Percentiles rank a stretch among this genome's conserved stretches.
Evolutionary conservation across 164 flowering plant genomes (phyloP).

Genomic region (Vitis riparia): DNA sequence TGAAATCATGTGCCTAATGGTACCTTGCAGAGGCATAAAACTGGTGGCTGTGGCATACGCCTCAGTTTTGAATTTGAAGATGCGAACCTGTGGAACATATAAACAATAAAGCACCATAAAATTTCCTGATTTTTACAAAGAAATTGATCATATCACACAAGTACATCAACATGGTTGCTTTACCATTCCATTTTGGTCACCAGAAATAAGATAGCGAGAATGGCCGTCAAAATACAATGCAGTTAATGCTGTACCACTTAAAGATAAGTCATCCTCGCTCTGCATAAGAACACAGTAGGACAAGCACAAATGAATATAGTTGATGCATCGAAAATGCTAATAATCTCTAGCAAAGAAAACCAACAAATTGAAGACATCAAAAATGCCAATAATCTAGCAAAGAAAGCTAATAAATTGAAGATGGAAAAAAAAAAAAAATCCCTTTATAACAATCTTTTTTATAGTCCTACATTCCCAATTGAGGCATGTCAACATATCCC

Average conservation of each 20-base stretch:
- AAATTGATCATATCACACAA: slow-evolving; percentile 3
- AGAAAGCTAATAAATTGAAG: neutral
- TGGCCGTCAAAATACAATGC: slow-evolving; percentile 59
- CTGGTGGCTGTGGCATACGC: slow-evolving; percentile 44
- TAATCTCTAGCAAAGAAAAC: neutral
- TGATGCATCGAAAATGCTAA: neutral
- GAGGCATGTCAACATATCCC: neutral
- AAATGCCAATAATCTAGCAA: neutral
- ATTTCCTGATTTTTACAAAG: neutral
- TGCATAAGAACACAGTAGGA: slow-evolving; percentile 24
- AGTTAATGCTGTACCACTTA: slow-evolving; percentile 64
- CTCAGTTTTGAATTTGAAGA: slow-evolving; percentile 72
- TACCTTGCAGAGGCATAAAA: slow-evolving; percentile 62
- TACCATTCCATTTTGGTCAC: slow-evolving; percentile 88
- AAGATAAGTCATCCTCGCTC: slow-evolving; percentile 69
- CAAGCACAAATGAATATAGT: slow-evolving; percentile 3
- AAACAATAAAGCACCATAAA: neutral
- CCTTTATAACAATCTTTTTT: neutral
- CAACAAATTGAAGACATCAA: neutral
- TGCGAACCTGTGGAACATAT: slow-evolving; percentile 56
- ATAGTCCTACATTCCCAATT: neutral
- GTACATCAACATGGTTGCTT: slow-evolving; percentile 14
- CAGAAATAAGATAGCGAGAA: slow-evolving; percentile 72
- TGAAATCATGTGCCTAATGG: neutral
- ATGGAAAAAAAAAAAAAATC: neutral